phyloP scores from a whole-genome alignment of 1,284 basidiomycete genomes.

The Sanghuangporus sanghuang region DNA sequence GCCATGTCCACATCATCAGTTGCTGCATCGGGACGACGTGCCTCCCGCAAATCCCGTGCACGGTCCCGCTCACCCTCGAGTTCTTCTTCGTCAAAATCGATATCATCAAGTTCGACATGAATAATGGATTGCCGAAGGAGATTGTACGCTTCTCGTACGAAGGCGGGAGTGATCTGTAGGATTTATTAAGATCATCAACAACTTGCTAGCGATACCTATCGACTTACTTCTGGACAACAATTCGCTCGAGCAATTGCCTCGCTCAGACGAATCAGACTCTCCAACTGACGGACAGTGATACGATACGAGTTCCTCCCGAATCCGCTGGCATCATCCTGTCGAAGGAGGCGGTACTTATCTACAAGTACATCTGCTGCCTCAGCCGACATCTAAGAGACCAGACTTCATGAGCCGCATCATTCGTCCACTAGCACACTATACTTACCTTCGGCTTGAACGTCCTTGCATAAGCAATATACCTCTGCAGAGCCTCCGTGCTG shows the following conservation, averaged over 20 bases:
- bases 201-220: neutral
- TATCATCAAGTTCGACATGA: slow-evolving; percentile 98
- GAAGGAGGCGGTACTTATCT: slow-evolving; percentile 90
- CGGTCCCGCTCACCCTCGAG: slow-evolving; percentile 49
- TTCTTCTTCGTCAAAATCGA: slow-evolving; percentile 96
- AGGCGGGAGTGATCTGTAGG: slow-evolving; percentile 81
- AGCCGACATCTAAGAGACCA: slow-evolving; percentile 66
- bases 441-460: slow-evolving; percentile 94
- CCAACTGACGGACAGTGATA: slow-evolving; percentile 94
- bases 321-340: slow-evolving; percentile 90
- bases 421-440: slow-evolving; percentile 1
- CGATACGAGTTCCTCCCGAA: slow-evolving; percentile 89
- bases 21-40: slow-evolving; percentile 23
- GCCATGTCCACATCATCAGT: slow-evolving; percentile 58
- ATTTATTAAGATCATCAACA: neutral
- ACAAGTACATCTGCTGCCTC: slow-evolving; percentile 92
- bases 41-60: slow-evolving; percentile 22
- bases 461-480: slow-evolving; percentile 95
- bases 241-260: slow-evolving; percentile 98
- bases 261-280: slow-evolving; percentile 95
- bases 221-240: slow-evolving; percentile 77
- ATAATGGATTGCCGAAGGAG: slow-evolving; percentile 97
- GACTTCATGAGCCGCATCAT: neutral
- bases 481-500: slow-evolving; percentile 92
- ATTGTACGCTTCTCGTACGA: slow-evolving; percentile 93